These are phyloP conservation scores for Sclerotinia trifoliorum DNA, from an alignment of 2,329 filamentous ascomycete species.

Conservation along the genomic window DNA sequence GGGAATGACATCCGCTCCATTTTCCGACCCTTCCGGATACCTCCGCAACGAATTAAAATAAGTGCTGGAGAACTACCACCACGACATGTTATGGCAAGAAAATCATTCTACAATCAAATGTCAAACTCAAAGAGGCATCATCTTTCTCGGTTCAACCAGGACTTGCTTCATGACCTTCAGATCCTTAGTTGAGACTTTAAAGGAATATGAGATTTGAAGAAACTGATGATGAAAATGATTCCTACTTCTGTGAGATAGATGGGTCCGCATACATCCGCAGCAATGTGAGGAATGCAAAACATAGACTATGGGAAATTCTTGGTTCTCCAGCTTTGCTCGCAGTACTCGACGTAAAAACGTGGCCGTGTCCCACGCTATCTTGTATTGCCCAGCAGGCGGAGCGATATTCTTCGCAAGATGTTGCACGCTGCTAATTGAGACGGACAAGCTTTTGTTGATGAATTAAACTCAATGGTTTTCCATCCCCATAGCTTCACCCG, in stretches of 20 bases:
- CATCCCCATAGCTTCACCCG: slow-evolving; percentile 46
- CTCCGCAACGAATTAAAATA: neutral
- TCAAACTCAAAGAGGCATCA: slow-evolving; percentile 11
- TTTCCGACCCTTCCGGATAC: neutral
- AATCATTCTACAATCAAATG: neutral
- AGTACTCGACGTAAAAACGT: slow-evolving; percentile 40
- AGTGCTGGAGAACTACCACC: neutral
- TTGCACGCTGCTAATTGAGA: slow-evolving; percentile 46
- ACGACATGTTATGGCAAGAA: neutral
- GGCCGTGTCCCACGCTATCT: slow-evolving; percentile 39
- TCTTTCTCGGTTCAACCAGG: slow-evolving; percentile 14
- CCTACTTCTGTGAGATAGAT: slow-evolving; percentile 47
- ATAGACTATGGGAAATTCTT: slow-evolving; percentile 50
- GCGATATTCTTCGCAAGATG: slow-evolving; percentile 47
- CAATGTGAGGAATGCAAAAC: slow-evolving; percentile 48
- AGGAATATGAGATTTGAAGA: slow-evolving; percentile 47
- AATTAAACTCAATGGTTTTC: slow-evolving; percentile 46
- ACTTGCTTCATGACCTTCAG: slow-evolving; percentile 44
- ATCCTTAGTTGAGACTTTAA: slow-evolving; percentile 47
- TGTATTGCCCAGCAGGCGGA: slow-evolving; percentile 37
- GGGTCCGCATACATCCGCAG: slow-evolving; percentile 53
- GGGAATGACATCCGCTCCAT: neutral
- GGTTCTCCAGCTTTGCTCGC: slow-evolving; percentile 44
- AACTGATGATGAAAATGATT: slow-evolving; percentile 46
- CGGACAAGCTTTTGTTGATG: slow-evolving; percentile 42